phyloP scores from a whole-genome alignment of 768 basidiomycete genomes.

The Mycena chlorophos region DNA sequence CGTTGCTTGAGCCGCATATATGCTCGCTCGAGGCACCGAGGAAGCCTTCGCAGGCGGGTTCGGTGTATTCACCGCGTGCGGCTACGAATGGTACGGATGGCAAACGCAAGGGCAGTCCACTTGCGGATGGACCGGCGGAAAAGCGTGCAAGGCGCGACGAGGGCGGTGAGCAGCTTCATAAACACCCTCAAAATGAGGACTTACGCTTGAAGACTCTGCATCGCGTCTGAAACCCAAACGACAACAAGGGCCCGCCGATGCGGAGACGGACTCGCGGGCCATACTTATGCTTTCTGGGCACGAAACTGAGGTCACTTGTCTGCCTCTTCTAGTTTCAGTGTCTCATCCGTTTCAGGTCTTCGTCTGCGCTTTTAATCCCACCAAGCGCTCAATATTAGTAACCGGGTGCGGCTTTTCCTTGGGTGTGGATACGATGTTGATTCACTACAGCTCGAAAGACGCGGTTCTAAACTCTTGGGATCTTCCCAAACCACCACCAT shows the following conservation, averaged over 20 bases:
- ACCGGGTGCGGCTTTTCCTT: too few relatives aligned
- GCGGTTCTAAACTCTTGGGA: conserved; percentile 75
- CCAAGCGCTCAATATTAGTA: conserved; percentile 58
- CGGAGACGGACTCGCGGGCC: conserved; percentile 40
- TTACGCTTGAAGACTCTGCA: neutral
- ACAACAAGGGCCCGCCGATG: conserved; percentile 45
- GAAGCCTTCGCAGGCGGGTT: conserved; percentile 17
- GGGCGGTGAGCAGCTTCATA: conserved; percentile 23
- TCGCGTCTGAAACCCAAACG: conserved; percentile 34
- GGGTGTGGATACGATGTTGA: conserved; percentile 25
- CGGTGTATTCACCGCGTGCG: conserved; percentile 9
- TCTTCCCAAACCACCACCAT: conserved; percentile 45
- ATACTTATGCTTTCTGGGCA: conserved; percentile 58
- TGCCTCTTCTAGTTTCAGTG: neutral
- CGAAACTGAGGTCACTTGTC: conserved; percentile 51
- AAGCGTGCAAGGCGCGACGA: conserved; percentile 60
- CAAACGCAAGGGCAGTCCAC: conserved; percentile 56
- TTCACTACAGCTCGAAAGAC: conserved; percentile 70
- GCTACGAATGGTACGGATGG: conserved; percentile 1
- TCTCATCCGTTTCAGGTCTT: conserved; percentile 59
- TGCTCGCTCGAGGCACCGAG: conserved; percentile 57
- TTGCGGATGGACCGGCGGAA: conserved; percentile 53
- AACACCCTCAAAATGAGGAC: neutral
- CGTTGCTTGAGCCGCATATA: conserved; percentile 71
- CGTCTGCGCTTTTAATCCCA: conserved; percentile 79